Conservation (phyloP, 2,329 filamentous ascomycete species). For the Dothidotthia symphoricarpi region DNA sequence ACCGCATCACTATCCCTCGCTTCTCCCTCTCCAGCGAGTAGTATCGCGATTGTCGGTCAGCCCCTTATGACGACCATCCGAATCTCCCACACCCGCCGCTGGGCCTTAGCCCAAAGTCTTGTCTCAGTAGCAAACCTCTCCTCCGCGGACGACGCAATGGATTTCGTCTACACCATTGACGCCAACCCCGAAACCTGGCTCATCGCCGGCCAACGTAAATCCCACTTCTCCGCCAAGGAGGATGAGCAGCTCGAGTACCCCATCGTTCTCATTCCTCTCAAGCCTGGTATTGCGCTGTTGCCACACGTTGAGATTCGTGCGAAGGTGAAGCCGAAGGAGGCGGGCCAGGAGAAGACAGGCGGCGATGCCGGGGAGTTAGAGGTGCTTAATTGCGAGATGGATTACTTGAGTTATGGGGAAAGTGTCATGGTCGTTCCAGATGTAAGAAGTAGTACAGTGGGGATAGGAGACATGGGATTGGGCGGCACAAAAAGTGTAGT, state of each 20-base stretch:
- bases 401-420: conserved; percentile 75
- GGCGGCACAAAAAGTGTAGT: conserved; percentile 23
- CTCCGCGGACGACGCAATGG: conserved; percentile 51
- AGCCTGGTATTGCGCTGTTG: conserved; percentile 72
- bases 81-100: conserved; percentile 57
- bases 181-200: conserved; percentile 77
- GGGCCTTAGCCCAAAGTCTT: conserved; percentile 42
- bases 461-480: conserved; percentile 30
- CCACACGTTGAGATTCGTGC: conserved; percentile 74
- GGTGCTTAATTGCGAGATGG: conserved; percentile 66
- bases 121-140: conserved; percentile 27
- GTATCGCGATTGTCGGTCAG: conserved; percentile 60
- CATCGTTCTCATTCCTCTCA: conserved; percentile 75
- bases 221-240: conserved; percentile 64
- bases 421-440: conserved; percentile 72
- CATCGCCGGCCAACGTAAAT: conserved; percentile 75
- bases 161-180: conserved; percentile 81
- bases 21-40: conserved; percentile 31
- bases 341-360: conserved; percentile 15
- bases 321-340: conserved; percentile 48
- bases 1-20: conserved; percentile 66
- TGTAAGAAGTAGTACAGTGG: conserved; percentile 62
- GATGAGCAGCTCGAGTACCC: conserved; percentile 56
- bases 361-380: conserved; percentile 15
- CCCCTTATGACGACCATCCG: conserved; percentile 62